These are phyloP conservation scores for Mariannaea sp. DNA, from an alignment of 2,329 filamentous ascomycete genomes.

Conservation along the genomic window DNA sequence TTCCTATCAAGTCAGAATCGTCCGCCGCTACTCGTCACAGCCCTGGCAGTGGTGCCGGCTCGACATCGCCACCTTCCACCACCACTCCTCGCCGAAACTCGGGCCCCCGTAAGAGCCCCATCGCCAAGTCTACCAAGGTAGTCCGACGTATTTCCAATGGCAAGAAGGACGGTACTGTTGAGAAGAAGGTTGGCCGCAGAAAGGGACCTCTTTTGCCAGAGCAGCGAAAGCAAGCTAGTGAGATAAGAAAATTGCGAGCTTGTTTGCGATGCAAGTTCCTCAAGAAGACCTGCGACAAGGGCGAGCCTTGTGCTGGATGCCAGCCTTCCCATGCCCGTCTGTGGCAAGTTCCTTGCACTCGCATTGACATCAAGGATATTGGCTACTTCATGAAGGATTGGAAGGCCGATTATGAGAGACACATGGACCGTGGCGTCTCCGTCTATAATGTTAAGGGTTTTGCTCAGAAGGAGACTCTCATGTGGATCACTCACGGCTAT, in stretches of 20 bases:
- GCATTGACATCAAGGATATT: slow-evolving; percentile 98
- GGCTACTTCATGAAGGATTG: slow-evolving; percentile 99
- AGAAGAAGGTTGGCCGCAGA: slow-evolving; percentile 92
- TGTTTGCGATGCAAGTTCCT: slow-evolving; percentile 97
- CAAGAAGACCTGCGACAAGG: slow-evolving; percentile 99
- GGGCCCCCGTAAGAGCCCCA: slow-evolving; percentile 76
- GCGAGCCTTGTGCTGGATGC: slow-evolving; percentile 93
- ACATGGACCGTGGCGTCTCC: slow-evolving; percentile 83
- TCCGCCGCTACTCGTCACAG: slow-evolving; percentile 61
- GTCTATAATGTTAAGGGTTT: slow-evolving; percentile 94
- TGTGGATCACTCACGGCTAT: slow-evolving; percentile 97
- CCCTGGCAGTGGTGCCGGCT: slow-evolving; percentile 64
- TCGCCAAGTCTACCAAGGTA: slow-evolving; percentile 81
- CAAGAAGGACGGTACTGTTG: slow-evolving; percentile 76
- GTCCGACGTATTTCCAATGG: slow-evolving; percentile 76
- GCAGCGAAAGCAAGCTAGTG: slow-evolving; percentile 93
- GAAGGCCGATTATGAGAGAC: slow-evolving; percentile 95
- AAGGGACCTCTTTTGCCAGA: slow-evolving; percentile 89
- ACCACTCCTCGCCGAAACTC: slow-evolving; percentile 67
- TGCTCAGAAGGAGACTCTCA: slow-evolving; percentile 66
- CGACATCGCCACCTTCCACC: slow-evolving; percentile 65
- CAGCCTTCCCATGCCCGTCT: slow-evolving; percentile 93
- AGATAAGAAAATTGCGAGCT: slow-evolving; percentile 92
- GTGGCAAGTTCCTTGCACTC: slow-evolving; percentile 97
- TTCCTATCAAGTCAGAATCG: slow-evolving; percentile 66